Conservation (phyloP, 2,329 filamentous ascomycete species). For the Sporothrix schenckii region DNA sequence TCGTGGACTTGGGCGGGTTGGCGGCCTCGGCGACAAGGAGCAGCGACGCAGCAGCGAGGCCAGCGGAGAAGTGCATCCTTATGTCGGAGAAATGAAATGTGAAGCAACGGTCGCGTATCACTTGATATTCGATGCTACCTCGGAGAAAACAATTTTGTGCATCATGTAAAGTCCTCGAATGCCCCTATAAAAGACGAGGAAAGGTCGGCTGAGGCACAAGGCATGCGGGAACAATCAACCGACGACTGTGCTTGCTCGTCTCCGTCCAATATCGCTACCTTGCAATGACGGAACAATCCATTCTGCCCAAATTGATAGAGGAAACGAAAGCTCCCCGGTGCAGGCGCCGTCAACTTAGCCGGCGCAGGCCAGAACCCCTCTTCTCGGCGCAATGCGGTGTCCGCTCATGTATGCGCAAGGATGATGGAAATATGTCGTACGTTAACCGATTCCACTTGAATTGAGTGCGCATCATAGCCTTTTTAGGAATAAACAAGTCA, state of each 20-base stretch:
- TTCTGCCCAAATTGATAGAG: conserved; percentile 1
- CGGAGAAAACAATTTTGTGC: background rate
- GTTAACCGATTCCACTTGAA: background rate
- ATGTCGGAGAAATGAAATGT: background rate
- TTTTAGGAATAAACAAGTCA: conserved; percentile 7
- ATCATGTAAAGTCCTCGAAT: background rate
- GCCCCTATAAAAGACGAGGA: background rate
- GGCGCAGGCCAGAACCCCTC: background rate
- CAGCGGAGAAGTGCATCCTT: conserved; percentile 5
- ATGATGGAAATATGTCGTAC: background rate
- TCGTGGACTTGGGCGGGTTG: conserved; percentile 31
- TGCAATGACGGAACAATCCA: background rate
- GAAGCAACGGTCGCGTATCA: background rate
- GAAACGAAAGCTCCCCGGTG: background rate
- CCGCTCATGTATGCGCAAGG: background rate
- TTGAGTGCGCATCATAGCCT: background rate
- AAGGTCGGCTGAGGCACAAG: background rate
- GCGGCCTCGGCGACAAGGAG: conserved; percentile 4
- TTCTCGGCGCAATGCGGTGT: conserved; percentile 18
- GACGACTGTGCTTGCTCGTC: background rate
- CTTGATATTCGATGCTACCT: background rate
- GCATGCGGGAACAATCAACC: background rate
- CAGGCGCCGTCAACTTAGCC: conserved; percentile 14
- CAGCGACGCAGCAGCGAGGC: background rate
- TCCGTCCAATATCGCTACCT: background rate